Base-by-base conservation (phyloP, 805 yeast genomes). In the Wickerhamomyces tratensis region DNA sequence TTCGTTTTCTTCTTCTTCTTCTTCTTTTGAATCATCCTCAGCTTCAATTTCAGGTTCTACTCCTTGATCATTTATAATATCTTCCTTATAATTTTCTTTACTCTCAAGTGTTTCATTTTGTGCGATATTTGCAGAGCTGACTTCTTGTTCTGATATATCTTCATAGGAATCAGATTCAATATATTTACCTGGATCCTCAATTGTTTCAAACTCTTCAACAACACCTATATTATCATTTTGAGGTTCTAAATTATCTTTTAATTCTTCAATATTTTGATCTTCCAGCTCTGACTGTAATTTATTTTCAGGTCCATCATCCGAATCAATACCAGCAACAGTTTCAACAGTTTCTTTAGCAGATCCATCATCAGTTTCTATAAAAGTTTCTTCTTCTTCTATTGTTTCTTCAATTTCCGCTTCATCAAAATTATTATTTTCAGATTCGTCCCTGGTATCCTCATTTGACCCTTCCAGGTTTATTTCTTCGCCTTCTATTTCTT, bases 301-400 rank as follows among this genome's bases (percentile, higher is more conserved):
- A 41, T n/a, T 39, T 41, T n/a, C 39, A 11, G 39, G 39, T 31
- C 36, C 42, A 36, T 36, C 26, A 25, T 36, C 42, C 6, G 39
- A 36, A 36, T 36, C 39, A 25, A 13, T 25, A 27, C 5, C 5
- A 5, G 30, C 5, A 33, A 26, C 11, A n/a, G n/a, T n/a, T 31
- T 34, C 35, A 8, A 11, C 25, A 27, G 39, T 34, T 4, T 27
- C 38, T 7, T n/a, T 25, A n/a, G 15, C 29, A 25, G 30, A 27
- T 27, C 10, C 30, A 27, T 27, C 30, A 27, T 8, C 7, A 27
- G 30, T 27, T 8, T 27, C 10, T 27, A 10, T 27, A 8, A 8
- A 4, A 27, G 7, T 27, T 8, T 27, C 30, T 27, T 27, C 30
- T 3, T 27, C 30, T 27, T 27, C 30, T 27, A 8, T 27, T 27